Evolutionary conservation across 2,329 filamentous ascomycete species (phyloP).

Genomic region (Elsinoe ampelina): DNA sequence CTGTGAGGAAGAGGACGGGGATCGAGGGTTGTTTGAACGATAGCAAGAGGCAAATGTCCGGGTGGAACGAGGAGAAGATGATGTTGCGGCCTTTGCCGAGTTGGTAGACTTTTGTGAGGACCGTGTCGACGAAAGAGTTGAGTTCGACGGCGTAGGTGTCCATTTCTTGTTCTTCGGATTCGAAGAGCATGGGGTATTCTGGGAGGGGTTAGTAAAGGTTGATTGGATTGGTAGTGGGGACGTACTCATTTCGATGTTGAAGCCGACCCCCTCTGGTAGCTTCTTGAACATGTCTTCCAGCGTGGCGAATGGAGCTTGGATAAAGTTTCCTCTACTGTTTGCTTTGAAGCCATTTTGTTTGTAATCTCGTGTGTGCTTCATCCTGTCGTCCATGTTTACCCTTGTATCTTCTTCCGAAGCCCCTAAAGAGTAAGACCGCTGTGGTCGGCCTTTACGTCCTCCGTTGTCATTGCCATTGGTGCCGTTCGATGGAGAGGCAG

Average conservation of each 20-base stretch:
- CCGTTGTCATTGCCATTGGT: constrained; percentile 13
- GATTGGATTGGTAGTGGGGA: constrained; percentile 15
- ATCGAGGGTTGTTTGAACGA: constrained; percentile 97
- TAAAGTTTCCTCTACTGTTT: constrained; percentile 87
- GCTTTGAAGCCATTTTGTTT: constrained; percentile 93
- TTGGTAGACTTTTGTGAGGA: constrained; percentile 84
- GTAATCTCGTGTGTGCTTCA: constrained; percentile 95
- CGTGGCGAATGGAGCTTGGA: constrained; percentile 91
- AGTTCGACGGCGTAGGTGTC: constrained; percentile 92
- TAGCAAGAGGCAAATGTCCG: constrained; percentile 86
- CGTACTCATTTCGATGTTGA: constrained; percentile 91
- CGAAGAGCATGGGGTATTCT: constrained; percentile 94
- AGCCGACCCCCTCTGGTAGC: constrained; percentile 72
- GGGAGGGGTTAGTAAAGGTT: constrained; percentile 21
- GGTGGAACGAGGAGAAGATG: constrained; percentile 96
- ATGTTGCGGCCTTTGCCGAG: constrained; percentile 74
- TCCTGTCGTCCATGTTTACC: constrained; percentile 65
- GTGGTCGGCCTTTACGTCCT: constrained; percentile 23
- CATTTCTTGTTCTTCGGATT: constrained; percentile 93
- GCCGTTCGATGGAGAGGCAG: constrained; percentile 34
- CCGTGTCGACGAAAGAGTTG: constrained; percentile 92
- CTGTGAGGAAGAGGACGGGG: constrained; percentile 87
- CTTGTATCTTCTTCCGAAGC: constrained; percentile 36
- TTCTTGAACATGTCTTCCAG: constrained; percentile 86
- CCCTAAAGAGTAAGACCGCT: constrained; percentile 53